Evolutionary conservation across 2,329 filamentous ascomycete species (phyloP), one percentile per base, ranked within the genome.

Genomic region (Pseudogymnoascus pannorum): DNA sequence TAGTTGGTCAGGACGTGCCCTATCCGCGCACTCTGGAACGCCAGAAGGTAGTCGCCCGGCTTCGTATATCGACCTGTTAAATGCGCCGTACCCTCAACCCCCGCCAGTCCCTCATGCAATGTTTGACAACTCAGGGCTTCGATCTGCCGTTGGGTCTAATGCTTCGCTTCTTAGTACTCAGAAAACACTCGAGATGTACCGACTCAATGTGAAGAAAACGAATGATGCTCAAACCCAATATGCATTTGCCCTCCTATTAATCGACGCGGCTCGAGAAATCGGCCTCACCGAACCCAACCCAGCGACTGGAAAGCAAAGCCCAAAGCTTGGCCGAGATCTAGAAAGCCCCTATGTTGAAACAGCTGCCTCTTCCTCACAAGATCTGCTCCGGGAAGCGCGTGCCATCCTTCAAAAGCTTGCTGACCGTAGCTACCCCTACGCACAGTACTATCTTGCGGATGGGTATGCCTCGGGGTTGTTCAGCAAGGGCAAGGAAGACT

Each of bases 151-250:
- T 22, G 94, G 94, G 48, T 88, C 85, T 71, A 96, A 96, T 76
- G 93, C 93, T 3, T 96, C 92, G 18, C 81, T 99, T 11, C 82
- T 99, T 29, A 92, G 91, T 70, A 88, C 91, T 33, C 90, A 93
- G 71, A 92, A 97, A 76, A 99, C 94, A 1, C 83, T 99, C 57
- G 92, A 97, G 61, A 97, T 97, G 93, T 99, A 99, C 74, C 85
- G 93, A 48, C 87, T 88, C 61, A 99, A 97, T 71, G 91, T 97
- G 62, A 97, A 97, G 78, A 99, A 99, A 78, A 96, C 94, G 2
- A 94, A 89, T 65, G 92, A 97, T 73, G 81, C 87, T 14, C 87
- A 89, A 3, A 89, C 96, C 33, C 92, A 97, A 74, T 97, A 97
- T 74, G 94, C 96, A 29, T 97, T 99, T 75, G 94, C 94, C 2